phyloP scores from a whole-genome alignment of 805 yeast species.

The Ogataea dorogensis region DNA sequence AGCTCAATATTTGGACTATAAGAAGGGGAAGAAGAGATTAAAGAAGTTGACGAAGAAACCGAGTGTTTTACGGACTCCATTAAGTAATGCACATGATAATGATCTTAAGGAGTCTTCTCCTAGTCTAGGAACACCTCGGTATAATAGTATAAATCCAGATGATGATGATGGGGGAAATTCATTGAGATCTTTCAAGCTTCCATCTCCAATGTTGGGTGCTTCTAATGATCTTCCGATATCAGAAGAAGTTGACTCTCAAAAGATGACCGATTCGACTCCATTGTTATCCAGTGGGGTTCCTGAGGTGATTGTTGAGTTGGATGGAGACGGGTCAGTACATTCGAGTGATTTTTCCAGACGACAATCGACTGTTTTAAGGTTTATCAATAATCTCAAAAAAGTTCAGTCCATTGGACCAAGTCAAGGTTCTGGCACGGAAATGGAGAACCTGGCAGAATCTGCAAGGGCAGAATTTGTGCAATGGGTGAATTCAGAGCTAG shows the following conservation, averaged over 20 bases:
- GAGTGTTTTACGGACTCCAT: slow-evolving; percentile 9
- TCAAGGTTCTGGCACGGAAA: slow-evolving; percentile 21
- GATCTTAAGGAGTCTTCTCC: neutral
- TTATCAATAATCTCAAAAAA: slow-evolving; percentile 15
- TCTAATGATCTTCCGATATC: slow-evolving; percentile 1
- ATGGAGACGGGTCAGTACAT: neutral
- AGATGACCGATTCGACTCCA: slow-evolving; percentile 9
- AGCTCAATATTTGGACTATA: slow-evolving; percentile 73
- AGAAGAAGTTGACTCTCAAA: neutral
- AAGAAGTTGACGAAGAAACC: slow-evolving; percentile 29
- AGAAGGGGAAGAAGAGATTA: slow-evolving; percentile 42
- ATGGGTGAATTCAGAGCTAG: slow-evolving; percentile 67
- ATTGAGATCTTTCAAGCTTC: slow-evolving; percentile 24
- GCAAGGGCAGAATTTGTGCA: slow-evolving; percentile 49
- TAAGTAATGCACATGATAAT: neutral
- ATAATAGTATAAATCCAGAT: neutral
- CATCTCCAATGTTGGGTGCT: slow-evolving; percentile 27
- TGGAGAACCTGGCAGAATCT: slow-evolving; percentile 35
- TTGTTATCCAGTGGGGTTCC: slow-evolving; percentile 3
- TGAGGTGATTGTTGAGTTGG: neutral
- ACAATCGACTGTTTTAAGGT: slow-evolving; percentile 26
- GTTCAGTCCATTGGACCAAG: slow-evolving; percentile 13
- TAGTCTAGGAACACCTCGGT: neutral
- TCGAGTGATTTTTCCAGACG: slow-evolving; percentile 10
- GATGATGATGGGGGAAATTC: slow-evolving; percentile 9